These are phyloP conservation scores for Coemansia sp. DNA, from an alignment of 192 early-diverging fungal species.

Conservation along the genomic window DNA sequence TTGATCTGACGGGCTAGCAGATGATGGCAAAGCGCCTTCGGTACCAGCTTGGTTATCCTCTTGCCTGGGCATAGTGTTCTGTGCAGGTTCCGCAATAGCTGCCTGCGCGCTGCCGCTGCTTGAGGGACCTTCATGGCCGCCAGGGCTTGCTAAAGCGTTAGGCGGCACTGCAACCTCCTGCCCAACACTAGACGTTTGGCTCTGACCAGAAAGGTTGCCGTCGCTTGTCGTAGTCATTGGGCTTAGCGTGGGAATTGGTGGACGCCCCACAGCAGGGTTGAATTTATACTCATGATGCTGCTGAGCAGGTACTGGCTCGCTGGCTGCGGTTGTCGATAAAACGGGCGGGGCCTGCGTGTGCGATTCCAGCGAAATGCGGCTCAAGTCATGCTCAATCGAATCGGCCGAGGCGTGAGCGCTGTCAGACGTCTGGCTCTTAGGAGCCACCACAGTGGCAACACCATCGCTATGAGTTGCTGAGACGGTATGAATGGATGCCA, in stretches of 20 bases:
- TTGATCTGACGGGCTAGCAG: no score
- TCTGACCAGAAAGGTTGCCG: not conserved
- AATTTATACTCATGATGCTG: slow-evolving; percentile 24
- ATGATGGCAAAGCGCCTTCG: no score
- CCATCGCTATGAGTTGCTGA: not conserved
- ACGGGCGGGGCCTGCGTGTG: not conserved
- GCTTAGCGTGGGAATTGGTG: slow-evolving; percentile 26
- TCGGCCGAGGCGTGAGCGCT: slow-evolving; percentile 2
- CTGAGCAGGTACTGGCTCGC: slow-evolving; percentile 2
- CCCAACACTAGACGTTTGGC: not conserved
- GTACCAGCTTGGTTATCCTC: no score
- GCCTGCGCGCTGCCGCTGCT: not conserved
- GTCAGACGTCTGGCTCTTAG: not conserved
- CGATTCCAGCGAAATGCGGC: slow-evolving; percentile 1
- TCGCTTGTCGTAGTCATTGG: not conserved
- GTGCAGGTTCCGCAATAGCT: slow-evolving; percentile 1
- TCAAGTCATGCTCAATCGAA: slow-evolving; percentile 3
- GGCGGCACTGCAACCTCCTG: not conserved
- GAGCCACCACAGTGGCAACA: not conserved
- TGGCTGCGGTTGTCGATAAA: not conserved
- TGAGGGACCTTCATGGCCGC: not conserved
- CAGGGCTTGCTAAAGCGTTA: not conserved
- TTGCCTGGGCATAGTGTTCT: not conserved
- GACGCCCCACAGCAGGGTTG: slow-evolving; percentile 36
- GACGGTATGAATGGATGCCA: slow-evolving; percentile 10